Conservation (phyloP, 768 basidiomycete genomes). For the Xerocomellus intermedius region DNA sequence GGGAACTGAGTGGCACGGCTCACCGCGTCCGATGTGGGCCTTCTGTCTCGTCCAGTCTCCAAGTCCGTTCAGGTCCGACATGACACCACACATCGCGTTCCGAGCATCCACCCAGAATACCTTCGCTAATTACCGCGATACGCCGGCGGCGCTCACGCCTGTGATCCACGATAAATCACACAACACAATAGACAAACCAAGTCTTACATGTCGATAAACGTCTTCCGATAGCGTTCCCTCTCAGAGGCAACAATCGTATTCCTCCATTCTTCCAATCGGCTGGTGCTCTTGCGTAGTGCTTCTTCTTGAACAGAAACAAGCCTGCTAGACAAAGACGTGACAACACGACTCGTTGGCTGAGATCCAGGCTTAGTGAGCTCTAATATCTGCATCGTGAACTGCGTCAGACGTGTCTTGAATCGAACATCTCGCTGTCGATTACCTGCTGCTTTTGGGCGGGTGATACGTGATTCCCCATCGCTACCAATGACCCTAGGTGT, state of each 20-base stretch:
- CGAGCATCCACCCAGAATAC: slow-evolving; percentile 58
- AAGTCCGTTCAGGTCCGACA: slow-evolving; percentile 45
- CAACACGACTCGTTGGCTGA: neutral
- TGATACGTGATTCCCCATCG: slow-evolving; percentile 59
- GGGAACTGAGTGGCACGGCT: slow-evolving; percentile 5
- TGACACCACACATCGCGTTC: slow-evolving; percentile 86
- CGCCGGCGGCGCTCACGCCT: slow-evolving; percentile 81
- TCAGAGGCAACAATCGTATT: slow-evolving; percentile 66
- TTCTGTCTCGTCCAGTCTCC: slow-evolving; percentile 91
- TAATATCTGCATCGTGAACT: slow-evolving; percentile 44
- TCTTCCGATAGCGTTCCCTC: slow-evolving; percentile 68
- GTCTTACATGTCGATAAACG: slow-evolving; percentile 64
- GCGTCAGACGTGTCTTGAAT: slow-evolving; percentile 4
- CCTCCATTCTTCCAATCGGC: slow-evolving; percentile 71
- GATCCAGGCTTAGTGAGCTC: slow-evolving; percentile 46
- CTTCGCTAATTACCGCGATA: slow-evolving; percentile 56
- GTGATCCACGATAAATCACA: neutral
- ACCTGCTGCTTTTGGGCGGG: slow-evolving; percentile 76
- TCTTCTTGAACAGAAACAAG: slow-evolving; percentile 26
- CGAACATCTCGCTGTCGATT: neutral
- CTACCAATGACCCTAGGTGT: slow-evolving; percentile 67
- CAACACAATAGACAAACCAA: neutral
- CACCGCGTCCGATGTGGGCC: slow-evolving; percentile 86
- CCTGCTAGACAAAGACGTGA: slow-evolving; percentile 6
- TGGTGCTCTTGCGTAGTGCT: slow-evolving; percentile 59